Evolutionary conservation across 768 basidiomycete species (phyloP), one percentile per base, ranked within the genome.

Genomic region (Mycena floridula): DNA sequence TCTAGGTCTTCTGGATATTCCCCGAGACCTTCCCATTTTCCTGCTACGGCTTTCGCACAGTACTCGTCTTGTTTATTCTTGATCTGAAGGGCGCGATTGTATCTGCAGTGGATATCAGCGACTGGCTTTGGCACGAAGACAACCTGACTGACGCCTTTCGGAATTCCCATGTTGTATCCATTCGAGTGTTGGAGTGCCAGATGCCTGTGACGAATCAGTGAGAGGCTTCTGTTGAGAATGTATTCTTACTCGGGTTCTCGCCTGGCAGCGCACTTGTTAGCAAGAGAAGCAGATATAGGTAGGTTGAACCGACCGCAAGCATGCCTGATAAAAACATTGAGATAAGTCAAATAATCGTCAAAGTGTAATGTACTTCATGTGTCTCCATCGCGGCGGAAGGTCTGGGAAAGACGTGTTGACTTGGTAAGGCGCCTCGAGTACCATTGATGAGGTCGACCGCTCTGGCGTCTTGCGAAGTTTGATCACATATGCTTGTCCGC

Each of bases 391-490:
- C 15, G 76, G 71, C 11, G 76, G 73, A 20, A 63, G 50, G 49
- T 79, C 66, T 5, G 69, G 61, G 41, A 66, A 65, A 46, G 81
- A 66, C 15, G 50, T 58, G 53, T 85, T 76, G 46, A 85, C 68
- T 25, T 73, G 69, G 50, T 74, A 82, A 0, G 88, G 85, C 6
- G 83, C 79, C 50, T 92, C 89, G 21, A 94, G 63, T 8, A 89
- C 64, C 81, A 87, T 82, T 0, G 82, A 79, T 5, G 78, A 75
- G 2, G 89, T 74, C 0, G 83, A 82, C 37, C 81, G 77, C 50
- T 88, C 86, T 4, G 65, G 54, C 0, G 89, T 89, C 44, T 74
- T 73, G 15, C 90, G 77, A 22, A 88, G 75, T 63, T 92, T 94
- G 51, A 92, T 83, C 23, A 79, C 72, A 59, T 79, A 85, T 0